Base-by-base conservation (phyloP, 2,329 filamentous ascomycete species). In the Epichloe bromicola region DNA sequence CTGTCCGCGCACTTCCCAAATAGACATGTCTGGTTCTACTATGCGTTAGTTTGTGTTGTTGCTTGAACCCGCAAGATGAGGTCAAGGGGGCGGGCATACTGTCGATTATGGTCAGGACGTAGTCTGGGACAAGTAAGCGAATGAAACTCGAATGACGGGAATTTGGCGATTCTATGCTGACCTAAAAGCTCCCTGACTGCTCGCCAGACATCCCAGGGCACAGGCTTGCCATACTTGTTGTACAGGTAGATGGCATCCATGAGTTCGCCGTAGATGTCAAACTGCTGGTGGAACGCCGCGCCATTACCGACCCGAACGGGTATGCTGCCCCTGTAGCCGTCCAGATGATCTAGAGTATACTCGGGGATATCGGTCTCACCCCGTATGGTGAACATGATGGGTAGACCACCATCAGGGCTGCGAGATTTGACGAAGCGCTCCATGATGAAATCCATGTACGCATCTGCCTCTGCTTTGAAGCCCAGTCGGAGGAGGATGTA, bases 371-470 rank as follows among this genome's bases (percentile, higher is more conserved):
- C 80, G 1, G 83, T 88, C 43, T 80, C 81, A 45, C 86, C 86
- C 23, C 79, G 75, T 56, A 90, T 88, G 40, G 82, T 86, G 61
- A 89, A 88, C 85, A 90, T 89, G 61, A 90, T 86, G 12, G 86
- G 86, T 37, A 90, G 67, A 0, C 77, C 80, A 33, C 80, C 78
- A 47, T 82, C 76, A 1, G 74, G 62, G 7, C 70, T 70, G n/a
- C 79, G 74, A 1, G 81, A 81, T 53, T 79, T 74, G 34, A 78
- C 70, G 54, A 89, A 80, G 10, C 84, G 77, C 56, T 86, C 78
- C 65, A 79, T 86, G 56, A 90, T 88, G 62, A 88, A 90, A 50
- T 76, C 74, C 75, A 88, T 88, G 64, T 88, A 90, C 1, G 83
- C 80, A 62, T 89, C 83, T 3, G 85, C 85, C 64, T 90, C 86